Evolutionary conservation across 2,329 filamentous ascomycete species (phyloP).

Genomic region (Phialophora expanda): DNA sequence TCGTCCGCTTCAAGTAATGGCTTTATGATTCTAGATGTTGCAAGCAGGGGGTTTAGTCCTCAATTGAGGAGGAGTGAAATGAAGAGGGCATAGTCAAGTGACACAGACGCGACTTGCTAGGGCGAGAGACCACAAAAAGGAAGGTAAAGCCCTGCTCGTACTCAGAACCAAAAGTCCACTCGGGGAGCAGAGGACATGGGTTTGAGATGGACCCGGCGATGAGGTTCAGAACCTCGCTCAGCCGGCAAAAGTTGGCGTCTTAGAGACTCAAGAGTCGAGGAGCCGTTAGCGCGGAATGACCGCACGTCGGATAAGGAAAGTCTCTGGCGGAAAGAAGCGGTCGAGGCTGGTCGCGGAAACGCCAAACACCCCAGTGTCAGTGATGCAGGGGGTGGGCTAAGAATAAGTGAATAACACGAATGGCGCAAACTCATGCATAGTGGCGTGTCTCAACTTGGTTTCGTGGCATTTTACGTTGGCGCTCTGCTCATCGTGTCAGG

Average conservation of each 20-base stretch:
- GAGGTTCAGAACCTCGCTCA: slow-evolving; percentile 10
- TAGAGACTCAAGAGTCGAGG: not conserved
- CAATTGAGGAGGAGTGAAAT: slow-evolving; percentile 8
- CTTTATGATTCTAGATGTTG: slow-evolving; percentile 11
- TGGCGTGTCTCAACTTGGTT: slow-evolving; percentile 2
- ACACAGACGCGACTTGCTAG: slow-evolving; percentile 3
- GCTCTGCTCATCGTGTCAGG: not conserved
- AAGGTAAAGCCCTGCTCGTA: slow-evolving; percentile 19
- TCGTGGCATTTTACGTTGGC: not conserved
- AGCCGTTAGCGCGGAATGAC: not conserved
- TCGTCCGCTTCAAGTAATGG: slow-evolving; percentile 19
- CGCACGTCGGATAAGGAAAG: not conserved
- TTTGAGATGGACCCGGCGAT: slow-evolving; percentile 10
- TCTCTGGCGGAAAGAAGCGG: slow-evolving; percentile 2
- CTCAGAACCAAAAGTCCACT: slow-evolving; percentile 11
- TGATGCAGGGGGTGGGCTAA: slow-evolving; percentile 20
- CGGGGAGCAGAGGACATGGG: not conserved
- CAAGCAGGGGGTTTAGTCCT: not conserved
- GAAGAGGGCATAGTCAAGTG: slow-evolving; percentile 10
- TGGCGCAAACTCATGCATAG: slow-evolving; percentile 9
- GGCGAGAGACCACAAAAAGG: not conserved
- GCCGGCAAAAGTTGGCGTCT: slow-evolving; percentile 5
- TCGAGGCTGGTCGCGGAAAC: slow-evolving; percentile 3
- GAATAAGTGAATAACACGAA: slow-evolving; percentile 20
- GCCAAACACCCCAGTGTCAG: not conserved